Conservation (phyloP, 1,139 yeast species). For the Komagataea norvegica region DNA sequence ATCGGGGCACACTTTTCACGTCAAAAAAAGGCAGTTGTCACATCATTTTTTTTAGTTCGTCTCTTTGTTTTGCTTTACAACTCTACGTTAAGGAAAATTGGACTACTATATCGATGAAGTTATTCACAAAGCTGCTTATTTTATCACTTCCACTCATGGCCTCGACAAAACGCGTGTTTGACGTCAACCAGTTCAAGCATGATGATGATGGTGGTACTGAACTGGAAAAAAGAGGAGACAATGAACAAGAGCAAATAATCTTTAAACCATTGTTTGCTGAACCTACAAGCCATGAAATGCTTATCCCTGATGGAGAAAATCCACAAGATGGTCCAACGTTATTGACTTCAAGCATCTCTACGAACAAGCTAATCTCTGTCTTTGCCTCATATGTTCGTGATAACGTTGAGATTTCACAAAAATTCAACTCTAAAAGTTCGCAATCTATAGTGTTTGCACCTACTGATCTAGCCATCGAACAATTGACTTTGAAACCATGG, state of each 20-base stretch:
- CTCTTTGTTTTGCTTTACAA: too few relatives aligned
- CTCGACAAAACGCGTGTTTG: constrained; percentile 7
- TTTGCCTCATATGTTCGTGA: constrained; percentile 56
- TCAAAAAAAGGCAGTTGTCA: too few relatives aligned
- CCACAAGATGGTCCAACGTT: constrained; percentile 29
- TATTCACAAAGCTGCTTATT: background rate
- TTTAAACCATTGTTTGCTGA: constrained; percentile 9
- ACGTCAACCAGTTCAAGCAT: constrained; percentile 3
- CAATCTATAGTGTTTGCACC: constrained; percentile 57
- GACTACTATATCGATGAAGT: too few relatives aligned
- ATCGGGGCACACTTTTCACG: too few relatives aligned
- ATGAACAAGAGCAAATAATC: background rate
- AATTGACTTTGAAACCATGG: constrained; percentile 55
- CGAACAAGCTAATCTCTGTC: constrained; percentile 41
- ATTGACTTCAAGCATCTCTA: constrained; percentile 35
- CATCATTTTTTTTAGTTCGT: too few relatives aligned
- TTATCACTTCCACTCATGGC: constrained; percentile 1
- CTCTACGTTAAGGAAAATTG: too few relatives aligned
- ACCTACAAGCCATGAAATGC: constrained; percentile 7
- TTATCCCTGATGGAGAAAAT: constrained; percentile 23
- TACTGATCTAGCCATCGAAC: constrained; percentile 47
- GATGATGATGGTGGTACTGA: background rate
- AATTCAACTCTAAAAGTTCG: constrained; percentile 36
- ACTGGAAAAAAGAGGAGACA: constrained; percentile 3
- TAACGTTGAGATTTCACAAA: constrained; percentile 37